Percentiles rank a stretch among this genome's conserved stretches.
phyloP scores from a whole-genome alignment of 768 basidiomycete species.

The Cubamyces lactineus region DNA sequence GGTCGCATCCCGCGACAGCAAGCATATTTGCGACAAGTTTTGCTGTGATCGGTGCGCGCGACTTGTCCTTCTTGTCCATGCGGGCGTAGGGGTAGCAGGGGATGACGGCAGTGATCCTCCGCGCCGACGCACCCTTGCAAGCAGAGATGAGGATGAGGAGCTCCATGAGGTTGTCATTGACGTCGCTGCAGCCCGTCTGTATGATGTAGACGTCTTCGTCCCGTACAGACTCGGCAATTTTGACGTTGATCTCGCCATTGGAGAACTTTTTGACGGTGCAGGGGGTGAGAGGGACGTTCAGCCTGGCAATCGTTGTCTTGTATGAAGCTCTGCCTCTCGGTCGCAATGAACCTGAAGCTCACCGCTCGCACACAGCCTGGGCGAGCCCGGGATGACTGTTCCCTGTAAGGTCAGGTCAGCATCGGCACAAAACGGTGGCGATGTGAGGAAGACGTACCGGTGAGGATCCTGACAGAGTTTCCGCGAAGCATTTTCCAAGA shows the following conservation, averaged over 20 bases:
- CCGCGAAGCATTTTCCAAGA: slow-evolving; percentile 72
- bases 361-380: slow-evolving; percentile 94
- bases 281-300: slow-evolving; percentile 84
- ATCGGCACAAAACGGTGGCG: not conserved
- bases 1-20: slow-evolving; percentile 94
- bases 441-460: slow-evolving; percentile 51
- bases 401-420: slow-evolving; percentile 53
- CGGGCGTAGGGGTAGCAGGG: slow-evolving; percentile 97
- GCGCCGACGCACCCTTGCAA: slow-evolving; percentile 94
- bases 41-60: slow-evolving; percentile 94
- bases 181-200: slow-evolving; percentile 86
- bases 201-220: slow-evolving; percentile 99
- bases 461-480: slow-evolving; percentile 75
- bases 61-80: slow-evolving; percentile 98
- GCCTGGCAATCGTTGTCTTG: slow-evolving; percentile 54
- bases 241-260: slow-evolving; percentile 94
- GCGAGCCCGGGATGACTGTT: slow-evolving; percentile 99
- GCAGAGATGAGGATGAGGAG: slow-evolving; percentile 98
- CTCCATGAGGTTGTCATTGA: slow-evolving; percentile 98
- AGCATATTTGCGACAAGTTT: slow-evolving; percentile 99
- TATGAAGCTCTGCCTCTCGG: slow-evolving; percentile 54
- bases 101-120: slow-evolving; percentile 95
- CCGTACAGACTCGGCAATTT: slow-evolving; percentile 92
- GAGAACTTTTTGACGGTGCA: slow-evolving; percentile 89
- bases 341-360: slow-evolving; percentile 51